Base-by-base conservation (phyloP, 148 eudicot species). In the Cornus kousa region DNA sequence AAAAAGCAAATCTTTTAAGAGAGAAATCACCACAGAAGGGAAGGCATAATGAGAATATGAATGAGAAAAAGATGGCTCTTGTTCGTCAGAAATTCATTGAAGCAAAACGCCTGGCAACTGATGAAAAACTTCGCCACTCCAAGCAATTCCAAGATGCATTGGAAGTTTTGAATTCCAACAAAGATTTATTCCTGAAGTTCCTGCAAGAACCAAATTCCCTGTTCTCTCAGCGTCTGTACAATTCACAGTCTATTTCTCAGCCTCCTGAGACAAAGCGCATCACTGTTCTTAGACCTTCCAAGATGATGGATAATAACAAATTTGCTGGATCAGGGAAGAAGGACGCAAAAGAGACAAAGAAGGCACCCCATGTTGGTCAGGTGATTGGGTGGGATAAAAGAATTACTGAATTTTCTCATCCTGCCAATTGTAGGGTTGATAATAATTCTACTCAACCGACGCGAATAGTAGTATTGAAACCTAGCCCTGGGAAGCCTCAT, bases 251-350 rank as follows among this genome's bases (percentile, higher is more conserved):
- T 24, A 32, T 78, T 59, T 84, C 91, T 74, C 85, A 88, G 39
- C 82, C 93, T 70, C 82, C 88, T 22, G 95, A 91, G 83, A 89
- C 97, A 55, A 97, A 92, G 83, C 88, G 97, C 33, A 97, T 97
- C 75, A 94, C 99, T 28, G 87, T 97, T 78, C 98, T 97, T 69
- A 90, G 83, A 87, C 99, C 99, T 76, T 90, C 97, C 35, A 94
- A 94, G 80, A 72, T 88, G 79, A 71, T 89, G 73, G 83, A 78
- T 33, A 75, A 81, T 77, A 80, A 84, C n/a, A 82, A 81, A 74
- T 75, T 80, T 78, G 68, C 81, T 69, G 84, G 70, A 40, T 71
- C 84, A 67, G 78, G 81, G 43, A 84, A 74, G 78, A 82, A 78
- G 55, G 60, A 72, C 76, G 88, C 83, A 69, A 81, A 87, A 80